Evolutionary conservation across 129 eudicot species (phyloP), one percentile per base, ranked within the genome.

Genomic region (Saposhnikovia divaricata): DNA sequence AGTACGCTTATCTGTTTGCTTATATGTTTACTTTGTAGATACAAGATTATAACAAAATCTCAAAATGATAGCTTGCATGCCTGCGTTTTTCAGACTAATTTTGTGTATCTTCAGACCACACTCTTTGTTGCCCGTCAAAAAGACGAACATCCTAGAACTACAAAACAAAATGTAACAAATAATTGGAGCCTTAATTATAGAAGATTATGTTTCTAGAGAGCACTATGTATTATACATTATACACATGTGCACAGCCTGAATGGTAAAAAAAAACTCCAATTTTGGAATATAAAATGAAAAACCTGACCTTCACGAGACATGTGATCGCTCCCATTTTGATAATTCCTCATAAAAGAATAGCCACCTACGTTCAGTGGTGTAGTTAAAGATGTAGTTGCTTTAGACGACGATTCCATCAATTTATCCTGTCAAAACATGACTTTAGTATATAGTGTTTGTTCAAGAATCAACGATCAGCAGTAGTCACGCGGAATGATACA

Each of bases 241-340:
- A 21, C 69, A 61, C 69, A 25, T 12, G 34, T 25, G n/a, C 14
- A 61, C 37, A 25, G 6, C 34, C 34, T 61, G 69, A n/a, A 25
- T 25, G 69, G 69, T 12, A 2, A 59, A 59, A 59, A 59, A 57
- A 59, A 23, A 27, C 66, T 59, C 66, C 66, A 59, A 59, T 9
- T 59, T 59, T 6, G 28, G 12, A 23, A 59, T n/a, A n/a, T 5
- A 57, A 57, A 57, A 71, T 18, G 39, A 73, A 50, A 66, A 80
- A 34, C 75, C 89, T 78, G 82, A 93, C 98, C 94, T 82, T 88
- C 94, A 74, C 81, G 86, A 61, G 83, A 85, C 77, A 83, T 68
- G 57, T 59, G 84, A 55, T 82, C 90, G 80, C 78, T 83, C 78
- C 83, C 89, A 34, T 82, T 82, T 43, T 77, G 89, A 77, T 83